Evolutionary conservation across 1,284 basidiomycete species (phyloP), one percentile per base, ranked within the genome.

Genomic region (Amylostereum areolatum): DNA sequence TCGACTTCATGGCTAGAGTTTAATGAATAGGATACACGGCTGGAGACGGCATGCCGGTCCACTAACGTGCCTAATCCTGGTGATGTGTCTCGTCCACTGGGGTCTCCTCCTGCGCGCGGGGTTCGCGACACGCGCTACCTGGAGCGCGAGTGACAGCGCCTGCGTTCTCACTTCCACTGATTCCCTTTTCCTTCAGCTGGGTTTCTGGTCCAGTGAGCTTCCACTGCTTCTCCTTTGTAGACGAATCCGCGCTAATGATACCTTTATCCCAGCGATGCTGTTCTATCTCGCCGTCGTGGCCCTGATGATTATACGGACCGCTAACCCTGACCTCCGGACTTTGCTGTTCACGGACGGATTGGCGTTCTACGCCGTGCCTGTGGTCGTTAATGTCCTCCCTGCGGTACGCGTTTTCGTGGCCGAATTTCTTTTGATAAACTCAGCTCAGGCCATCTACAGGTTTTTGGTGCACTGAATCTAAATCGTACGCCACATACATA

Each of bases 311-410:
- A 74, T 68, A 49, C 73, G 79, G 57, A 74, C 77, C 37, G 66
- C 71, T 8, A 67, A 74, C 37, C 75, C 78, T 46, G 72, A 73
- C 62, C 66, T 86, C 37, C 78, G 77, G 78, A 73, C 78, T 49
- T 62, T 89, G 31, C 73, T 89, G 42, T 83, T 86, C 69, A 71
- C 74, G 28, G 83, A 88, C 55, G 85, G 84, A n/a, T 67, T 87
- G 34, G 74, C 84, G 10, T 83, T 78, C 59, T 84, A 83, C 59
- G 47, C 81, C 43, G 67, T 83, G 36, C 78, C 84, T 1, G 85
- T 85, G 57, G 69, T 75, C 11, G 79, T 74, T 48, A 88, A 87
- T 56, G 74, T 75, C 45, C 68, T 86, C 44, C 83, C 84, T 44
- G 83, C 84, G 24, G 84, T 85, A 62, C 51, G 74, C 66, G 1